Base-by-base conservation (phyloP, 2,329 filamentous ascomycete species). In the Elsinoe fawcettii region DNA sequence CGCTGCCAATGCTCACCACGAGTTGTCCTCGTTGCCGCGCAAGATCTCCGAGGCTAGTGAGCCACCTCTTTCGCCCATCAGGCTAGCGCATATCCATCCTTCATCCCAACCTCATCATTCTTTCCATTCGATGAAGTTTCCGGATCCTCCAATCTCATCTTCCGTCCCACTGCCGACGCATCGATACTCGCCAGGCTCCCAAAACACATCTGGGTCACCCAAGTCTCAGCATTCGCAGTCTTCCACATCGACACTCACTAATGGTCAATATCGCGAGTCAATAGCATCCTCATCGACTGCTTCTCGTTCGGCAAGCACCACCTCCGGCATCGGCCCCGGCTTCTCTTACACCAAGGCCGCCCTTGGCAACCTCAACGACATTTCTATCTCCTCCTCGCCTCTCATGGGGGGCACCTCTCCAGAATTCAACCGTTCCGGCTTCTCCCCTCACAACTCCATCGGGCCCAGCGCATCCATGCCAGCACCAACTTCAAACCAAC, bases 1-100 rank as follows among this genome's bases (percentile, higher is more conserved):
- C 46, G 47, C 30, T 22, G 55, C 37, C 18, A 41, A 9, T 32
- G 51, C 14, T 8, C 58, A 16, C 44, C 56, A 43, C n/a, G 36
- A 55, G 37, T 14, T 27, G 69, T 69, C 59, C 56, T 58, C 32
- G 58, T 61, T 39, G 30, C 61, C 25, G 37, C 34, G 41, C 23
- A 54, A 53, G 32, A 37, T 47, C n/a, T 51, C 54, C 30, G 27
- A 44, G 34, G 36, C 55, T 8, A 20, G 16, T 11, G 32, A 47
- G 39, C 44, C 39, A 36, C 32, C 54, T 23, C 22, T 55, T 12
- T 39, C 43, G 9, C 41, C 44, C n/a, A 18, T 57, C 20, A 27
- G 55, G 9, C 32, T 41, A 6, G 41, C 34, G 20, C 44, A 46
- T 18, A 57, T 46, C 16, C 18, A 47, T 20, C 25, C 55, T 30